Conservation (phyloP, 83 land plant genomes). For the Thuja plicata region DNA sequence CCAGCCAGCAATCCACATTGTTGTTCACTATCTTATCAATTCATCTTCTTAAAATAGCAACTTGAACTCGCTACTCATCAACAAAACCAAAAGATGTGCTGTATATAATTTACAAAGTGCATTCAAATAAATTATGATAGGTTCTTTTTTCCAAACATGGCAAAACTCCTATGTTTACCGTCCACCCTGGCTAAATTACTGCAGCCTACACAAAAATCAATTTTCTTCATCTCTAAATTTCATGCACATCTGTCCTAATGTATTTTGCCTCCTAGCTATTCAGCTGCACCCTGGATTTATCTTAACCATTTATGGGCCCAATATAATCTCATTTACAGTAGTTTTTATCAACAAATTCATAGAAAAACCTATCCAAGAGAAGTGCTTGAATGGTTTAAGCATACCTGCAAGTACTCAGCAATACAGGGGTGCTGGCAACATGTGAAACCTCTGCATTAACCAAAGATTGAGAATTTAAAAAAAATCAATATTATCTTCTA, state of each 20-base stretch:
- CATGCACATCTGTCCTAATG: background rate
- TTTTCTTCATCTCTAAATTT: background rate
- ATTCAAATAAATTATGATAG: background rate
- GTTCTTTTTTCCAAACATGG: background rate
- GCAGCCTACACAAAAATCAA: background rate
- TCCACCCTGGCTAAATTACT: background rate
- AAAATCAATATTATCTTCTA: background rate
- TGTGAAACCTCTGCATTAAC: background rate
- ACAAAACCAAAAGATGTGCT: background rate
- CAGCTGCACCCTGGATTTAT: background rate
- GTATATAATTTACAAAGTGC: conserved; percentile 4
- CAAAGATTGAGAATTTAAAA: background rate
- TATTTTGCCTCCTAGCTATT: background rate
- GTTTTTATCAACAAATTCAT: background rate
- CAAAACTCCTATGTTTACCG: background rate
- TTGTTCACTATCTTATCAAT: background rate
- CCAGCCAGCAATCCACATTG: background rate
- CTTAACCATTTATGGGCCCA: background rate
- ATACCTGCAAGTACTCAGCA: conserved; percentile 5
- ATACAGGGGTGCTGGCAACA: background rate
- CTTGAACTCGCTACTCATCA: background rate
- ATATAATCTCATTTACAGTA: background rate
- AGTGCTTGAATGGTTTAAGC: conserved; percentile 5
- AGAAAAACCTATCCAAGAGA: background rate
- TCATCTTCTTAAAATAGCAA: conserved; percentile 2